Evolutionary conservation across 495 filamentous ascomycete species (phyloP), one percentile per base, ranked within the genome.

Genomic region (Penicillium steckii): DNA sequence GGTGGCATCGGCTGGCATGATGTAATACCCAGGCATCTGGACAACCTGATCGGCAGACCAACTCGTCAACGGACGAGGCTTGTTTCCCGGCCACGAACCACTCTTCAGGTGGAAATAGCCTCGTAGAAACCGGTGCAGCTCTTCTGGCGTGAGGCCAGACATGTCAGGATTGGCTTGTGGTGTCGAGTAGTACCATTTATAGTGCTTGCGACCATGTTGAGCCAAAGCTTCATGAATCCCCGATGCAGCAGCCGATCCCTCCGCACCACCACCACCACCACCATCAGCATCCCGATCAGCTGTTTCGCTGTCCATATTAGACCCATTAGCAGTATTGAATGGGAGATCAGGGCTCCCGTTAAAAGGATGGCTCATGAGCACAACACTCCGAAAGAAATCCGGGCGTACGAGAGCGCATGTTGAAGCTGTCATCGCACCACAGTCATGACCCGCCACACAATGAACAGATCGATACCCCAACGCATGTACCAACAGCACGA

Each of bases 21-120:
- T 77, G 65, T 89, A 88, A 64, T 88, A 88, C 30, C 79, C 73
- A 13, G 85, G 86, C 72, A 88, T 71, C 48, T 74, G 72, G 5
- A 72, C 74, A 10, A 88, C 56, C 33, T 83, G 77, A 13, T 59
- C 59, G 2, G 83, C 84, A 17, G 65, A 70, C 84, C 85, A 86
- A 6, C 53, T 71, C 18, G 64, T 50, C 27, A 89, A 60, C 4
- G 77, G 77, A 50, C 59, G 69, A 0, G 84, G 82, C 13, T 72
- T 50, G 57, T 87, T 87, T 5, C 60, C 58, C 2, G 58, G 60
- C 80, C 80, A 87, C 33, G 80, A 80, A 10, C 76, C 85, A 54
- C 78, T 83, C 58, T 88, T 89, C 15, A 88, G 68, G 62, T 87
- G 79, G 50, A 88, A 81, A 60, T 88, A 89, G 8, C 85, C 83